Base-by-base conservation (phyloP, 192 early-diverging fungal species). In the Linnemannia elongata region DNA sequence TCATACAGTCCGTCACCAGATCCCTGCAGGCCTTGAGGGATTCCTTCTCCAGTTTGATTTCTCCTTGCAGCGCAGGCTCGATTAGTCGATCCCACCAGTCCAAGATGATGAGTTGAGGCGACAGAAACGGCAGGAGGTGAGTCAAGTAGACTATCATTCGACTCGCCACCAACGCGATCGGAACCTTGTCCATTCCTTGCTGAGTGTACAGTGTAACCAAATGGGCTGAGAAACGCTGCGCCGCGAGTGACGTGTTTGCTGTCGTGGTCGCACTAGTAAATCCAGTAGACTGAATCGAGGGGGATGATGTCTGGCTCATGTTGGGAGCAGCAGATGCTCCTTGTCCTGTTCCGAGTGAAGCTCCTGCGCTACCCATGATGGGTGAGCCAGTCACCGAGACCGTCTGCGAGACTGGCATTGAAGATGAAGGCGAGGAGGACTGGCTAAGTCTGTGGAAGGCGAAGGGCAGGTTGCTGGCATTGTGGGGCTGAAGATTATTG, bases 51-150 rank as follows among this genome's bases (percentile, higher is more conserved):
- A 87, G 42, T 36, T 75, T 87, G 72, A 87, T 87, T 57, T 87
- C 85, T 63, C 85, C 85, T 36, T 88, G 78, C 4, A 89, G 75
- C 7, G 83, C 78, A 1, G 82, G 85, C 60, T 83, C 55, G 38
- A 89, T 82, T 17, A 89, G 77, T 15, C 73, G 75, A 60, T 88
- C 79, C 85, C 85, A 89, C 85, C 85, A 89, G 47, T 89, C 85
- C 2, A 74, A 3, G 27, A 89, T 88, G 35, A 89, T 44, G 36
- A 84, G 72, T 33, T 82, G 85, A 12, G 89, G 85, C 18, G 80
- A 80, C 63, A 89, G 69, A 30, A 89, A 84, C 1, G 89, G 89
- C 8, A 89, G 49, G 27, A 88, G 78, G 45, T 87, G 85, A 6
- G 72, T 78, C 72, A 87, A 30, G 52, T 87, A 87, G 47, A 87